These are phyloP conservation scores for Aethionema arabicum DNA, from an alignment of 345 rosid genomes.

Conservation along the genomic window DNA sequence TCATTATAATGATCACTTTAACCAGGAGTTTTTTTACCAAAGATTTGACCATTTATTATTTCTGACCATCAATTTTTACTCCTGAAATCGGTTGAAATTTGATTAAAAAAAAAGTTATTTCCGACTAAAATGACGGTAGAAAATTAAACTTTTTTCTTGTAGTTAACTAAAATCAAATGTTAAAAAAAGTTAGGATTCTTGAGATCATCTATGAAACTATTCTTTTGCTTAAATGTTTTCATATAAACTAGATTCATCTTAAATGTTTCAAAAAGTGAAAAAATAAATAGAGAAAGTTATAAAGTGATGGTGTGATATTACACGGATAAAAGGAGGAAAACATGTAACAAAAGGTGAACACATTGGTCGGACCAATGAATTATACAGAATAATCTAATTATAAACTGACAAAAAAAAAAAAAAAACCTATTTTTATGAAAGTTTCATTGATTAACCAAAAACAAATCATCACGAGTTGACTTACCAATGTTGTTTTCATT, in stretches of 20 bases:
- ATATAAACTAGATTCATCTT: slow-evolving; percentile 21
- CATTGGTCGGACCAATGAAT: slow-evolving; percentile 38
- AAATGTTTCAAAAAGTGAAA: not conserved
- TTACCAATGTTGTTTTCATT: slow-evolving; percentile 39
- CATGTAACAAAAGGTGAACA: slow-evolving; percentile 20
- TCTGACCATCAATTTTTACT: no score
- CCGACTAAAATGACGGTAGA: no score
- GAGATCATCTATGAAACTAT: slow-evolving; percentile 32
- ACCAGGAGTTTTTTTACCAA: no score
- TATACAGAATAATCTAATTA: slow-evolving; percentile 28
- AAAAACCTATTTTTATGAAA: slow-evolving; percentile 22
- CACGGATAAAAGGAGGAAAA: slow-evolving; percentile 34
- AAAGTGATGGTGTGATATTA: slow-evolving; percentile 19
- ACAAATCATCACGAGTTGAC: slow-evolving; percentile 35
- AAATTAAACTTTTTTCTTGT: not conserved
- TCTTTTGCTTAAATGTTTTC: not conserved
- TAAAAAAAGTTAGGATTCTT: slow-evolving; percentile 8
- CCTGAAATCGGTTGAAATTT: no score
- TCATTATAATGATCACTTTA: no score
- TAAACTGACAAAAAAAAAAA: slow-evolving; percentile 33
- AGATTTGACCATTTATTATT: no score
- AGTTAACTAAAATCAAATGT: not conserved
- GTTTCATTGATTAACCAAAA: slow-evolving; percentile 10
- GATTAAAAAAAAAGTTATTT: no score
- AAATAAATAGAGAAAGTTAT: not conserved